These are phyloP conservation scores for Pleurotus tuber-regium DNA, from an alignment of 768 basidiomycete genomes.

Conservation along the genomic window DNA sequence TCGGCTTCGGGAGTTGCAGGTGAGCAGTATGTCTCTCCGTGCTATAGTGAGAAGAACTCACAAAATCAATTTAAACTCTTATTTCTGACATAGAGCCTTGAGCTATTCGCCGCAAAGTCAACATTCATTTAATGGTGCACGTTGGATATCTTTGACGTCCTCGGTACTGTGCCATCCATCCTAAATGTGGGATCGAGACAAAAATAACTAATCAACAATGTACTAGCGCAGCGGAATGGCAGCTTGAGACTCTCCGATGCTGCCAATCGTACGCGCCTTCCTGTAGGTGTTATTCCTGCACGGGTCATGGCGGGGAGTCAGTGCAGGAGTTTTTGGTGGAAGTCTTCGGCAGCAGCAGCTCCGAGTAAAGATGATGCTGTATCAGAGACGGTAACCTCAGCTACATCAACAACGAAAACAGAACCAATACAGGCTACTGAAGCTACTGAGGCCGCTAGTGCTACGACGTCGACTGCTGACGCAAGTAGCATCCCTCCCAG, in stretches of 20 bases:
- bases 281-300: not conserved
- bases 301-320: not conserved
- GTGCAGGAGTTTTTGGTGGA: conserved; percentile 7
- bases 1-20: not conserved
- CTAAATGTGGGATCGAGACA: not conserved
- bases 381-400: not conserved
- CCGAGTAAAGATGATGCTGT: not conserved
- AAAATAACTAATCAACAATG: not conserved
- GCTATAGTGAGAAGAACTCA: too few species aligned
- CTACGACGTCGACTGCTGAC: not conserved
- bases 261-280: not conserved
- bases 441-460: not conserved
- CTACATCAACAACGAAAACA: not conserved
- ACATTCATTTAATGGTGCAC: not conserved
- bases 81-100: too few species aligned
- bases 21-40: not conserved
- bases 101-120: too few species aligned
- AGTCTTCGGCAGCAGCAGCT: conserved; percentile 1
- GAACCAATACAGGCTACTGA: not conserved
- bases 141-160: not conserved
- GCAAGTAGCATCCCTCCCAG: too few species aligned
- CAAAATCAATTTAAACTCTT: too few species aligned
- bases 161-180: conserved; percentile 1
- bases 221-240: conserved; percentile 5
- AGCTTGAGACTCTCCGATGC: not conserved